These are phyloP conservation scores for Solanum chacoense DNA, from an alignment of 305 asterid species.

Conservation along the genomic window DNA sequence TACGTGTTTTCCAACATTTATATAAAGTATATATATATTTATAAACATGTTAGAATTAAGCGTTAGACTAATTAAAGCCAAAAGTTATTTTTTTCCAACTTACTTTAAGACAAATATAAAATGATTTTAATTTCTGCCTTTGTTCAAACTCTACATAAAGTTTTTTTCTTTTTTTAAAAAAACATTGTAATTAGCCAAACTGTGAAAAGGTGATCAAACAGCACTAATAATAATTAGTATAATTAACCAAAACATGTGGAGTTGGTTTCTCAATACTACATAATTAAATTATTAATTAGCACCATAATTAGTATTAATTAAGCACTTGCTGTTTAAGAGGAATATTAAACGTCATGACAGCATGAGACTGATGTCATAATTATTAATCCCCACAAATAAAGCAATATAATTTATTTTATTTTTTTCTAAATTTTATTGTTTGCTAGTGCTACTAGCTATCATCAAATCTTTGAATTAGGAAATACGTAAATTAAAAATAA, in stretches of 20 bases:
- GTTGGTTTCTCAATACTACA: not conserved
- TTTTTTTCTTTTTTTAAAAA: not conserved
- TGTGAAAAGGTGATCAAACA: not conserved
- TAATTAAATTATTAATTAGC: not conserved
- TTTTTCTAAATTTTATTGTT: not conserved
- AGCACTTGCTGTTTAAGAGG: not conserved
- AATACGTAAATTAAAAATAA: not conserved
- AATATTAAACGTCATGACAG: constrained; percentile 39
- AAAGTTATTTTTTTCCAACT: not conserved
- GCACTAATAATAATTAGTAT: not conserved
- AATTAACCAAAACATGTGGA: not conserved
- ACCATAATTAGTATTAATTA: not conserved
- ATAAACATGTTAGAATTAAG: not conserved
- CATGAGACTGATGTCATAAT: constrained; percentile 67
- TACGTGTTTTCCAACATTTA: too few species aligned
- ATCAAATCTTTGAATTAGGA: constrained; percentile 30
- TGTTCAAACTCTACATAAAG: not conserved
- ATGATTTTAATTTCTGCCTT: not conserved
- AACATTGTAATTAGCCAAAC: not conserved
- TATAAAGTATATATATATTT: too few species aligned
- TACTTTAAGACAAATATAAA: not conserved
- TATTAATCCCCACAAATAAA: constrained; percentile 30
- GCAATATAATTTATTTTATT: not conserved
- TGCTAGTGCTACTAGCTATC: constrained; percentile 37
- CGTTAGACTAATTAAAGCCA: not conserved